Conservation (phyloP, 2,329 filamentous ascomycete genomes). For the Tolypocladium inflatum region DNA sequence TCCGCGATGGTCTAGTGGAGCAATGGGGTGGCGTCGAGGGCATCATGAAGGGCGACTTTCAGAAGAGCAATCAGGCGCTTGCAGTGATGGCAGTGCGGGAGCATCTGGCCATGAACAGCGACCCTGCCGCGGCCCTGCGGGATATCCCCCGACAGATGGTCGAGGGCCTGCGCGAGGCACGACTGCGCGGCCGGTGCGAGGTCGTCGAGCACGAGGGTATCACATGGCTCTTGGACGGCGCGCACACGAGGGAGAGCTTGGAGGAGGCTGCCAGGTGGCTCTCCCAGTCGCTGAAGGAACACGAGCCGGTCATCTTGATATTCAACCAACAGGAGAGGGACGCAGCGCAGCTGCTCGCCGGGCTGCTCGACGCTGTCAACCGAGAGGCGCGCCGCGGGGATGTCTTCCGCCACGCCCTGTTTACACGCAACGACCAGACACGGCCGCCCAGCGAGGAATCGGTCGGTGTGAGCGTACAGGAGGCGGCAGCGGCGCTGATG, state of each 20-base stretch:
- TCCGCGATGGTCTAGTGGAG: constrained; percentile 27
- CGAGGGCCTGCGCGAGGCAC: constrained; percentile 55
- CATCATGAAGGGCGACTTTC: constrained; percentile 39
- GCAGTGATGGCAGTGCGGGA: constrained; percentile 46
- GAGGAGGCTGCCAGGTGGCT: constrained; percentile 72
- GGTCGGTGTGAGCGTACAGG: constrained; percentile 52
- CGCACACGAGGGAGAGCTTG: constrained; percentile 80
- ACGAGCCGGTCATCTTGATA: constrained; percentile 47
- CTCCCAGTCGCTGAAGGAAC: constrained; percentile 31
- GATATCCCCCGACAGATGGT: constrained; percentile 37
- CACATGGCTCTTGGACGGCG: constrained; percentile 78
- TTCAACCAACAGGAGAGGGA: constrained; percentile 93
- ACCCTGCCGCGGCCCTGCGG: constrained; percentile 11
- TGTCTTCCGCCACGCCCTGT: constrained; percentile 64
- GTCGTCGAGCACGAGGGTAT: constrained; percentile 42
- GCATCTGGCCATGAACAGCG: constrained; percentile 35
- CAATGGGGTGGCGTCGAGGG: constrained; percentile 32
- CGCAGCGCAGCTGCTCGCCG: constrained; percentile 53
- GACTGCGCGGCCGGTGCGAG: constrained; percentile 71
- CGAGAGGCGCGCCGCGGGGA: constrained; percentile 22
- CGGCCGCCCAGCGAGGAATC: constrained; percentile 20
- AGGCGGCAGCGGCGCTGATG: constrained; percentile 54
- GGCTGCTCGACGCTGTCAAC: constrained; percentile 48
- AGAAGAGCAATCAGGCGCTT: constrained; percentile 49
- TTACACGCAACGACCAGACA: constrained; percentile 61